A percentile compares a stretch with the other conserved stretches of the same genome.
phyloP scores from a whole-genome alignment of 495 filamentous ascomycete species.

The Letharia columbiana region DNA sequence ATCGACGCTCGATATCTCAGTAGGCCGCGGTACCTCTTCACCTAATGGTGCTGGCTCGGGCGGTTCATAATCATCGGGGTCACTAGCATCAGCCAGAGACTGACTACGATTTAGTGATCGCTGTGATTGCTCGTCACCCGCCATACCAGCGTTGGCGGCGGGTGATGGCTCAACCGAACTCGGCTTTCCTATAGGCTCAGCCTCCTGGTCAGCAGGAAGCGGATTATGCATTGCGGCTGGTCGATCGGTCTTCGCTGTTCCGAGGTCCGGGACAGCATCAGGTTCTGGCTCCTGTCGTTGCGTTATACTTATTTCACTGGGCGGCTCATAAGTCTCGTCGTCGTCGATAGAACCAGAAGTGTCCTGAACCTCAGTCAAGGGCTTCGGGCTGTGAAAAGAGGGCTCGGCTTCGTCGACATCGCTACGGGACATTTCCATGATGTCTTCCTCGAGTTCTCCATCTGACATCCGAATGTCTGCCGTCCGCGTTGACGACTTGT shows the following conservation, averaged over 20 bases:
- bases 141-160: background rate
- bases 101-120: background rate
- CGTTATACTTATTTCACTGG: conserved; percentile 6
- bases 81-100: conserved; percentile 12
- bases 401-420: conserved; percentile 22
- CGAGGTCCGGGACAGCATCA: background rate
- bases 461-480: background rate
- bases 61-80: conserved; percentile 51
- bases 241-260: background rate
- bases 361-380: conserved; percentile 3
- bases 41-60: conserved; percentile 40
- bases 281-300: background rate
- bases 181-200: background rate
- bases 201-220: background rate
- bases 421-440: conserved; percentile 26
- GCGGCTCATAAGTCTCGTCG: conserved; percentile 18
- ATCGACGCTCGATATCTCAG: background rate
- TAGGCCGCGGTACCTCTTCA: conserved; percentile 17
- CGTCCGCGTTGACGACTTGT: conserved; percentile 1
- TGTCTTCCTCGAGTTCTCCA: conserved; percentile 21
- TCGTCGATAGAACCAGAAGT: conserved; percentile 1
- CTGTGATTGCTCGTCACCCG: background rate
- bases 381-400: conserved; percentile 10
- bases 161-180: conserved; percentile 2
- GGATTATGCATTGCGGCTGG: background rate